phyloP scores from a whole-genome alignment of 2,329 filamentous ascomycete species.

The Pseudocercospora crystallina region DNA sequence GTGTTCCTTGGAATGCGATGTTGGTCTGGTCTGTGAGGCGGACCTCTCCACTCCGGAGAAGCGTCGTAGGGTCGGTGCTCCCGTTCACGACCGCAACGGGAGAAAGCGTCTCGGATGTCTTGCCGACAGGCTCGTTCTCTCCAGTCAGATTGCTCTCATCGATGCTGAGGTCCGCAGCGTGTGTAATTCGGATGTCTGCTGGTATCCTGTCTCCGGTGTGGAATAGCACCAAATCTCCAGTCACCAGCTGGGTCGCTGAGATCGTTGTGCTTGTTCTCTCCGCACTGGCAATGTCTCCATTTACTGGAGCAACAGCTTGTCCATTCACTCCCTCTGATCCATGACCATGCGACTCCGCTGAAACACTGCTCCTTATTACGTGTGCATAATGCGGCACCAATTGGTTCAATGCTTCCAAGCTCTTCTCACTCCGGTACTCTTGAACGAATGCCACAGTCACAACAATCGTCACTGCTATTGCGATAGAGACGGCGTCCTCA shows the following conservation, averaged over 20 bases:
- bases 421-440: slow-evolving; percentile 97
- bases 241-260: slow-evolving; percentile 81
- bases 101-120: slow-evolving; percentile 65
- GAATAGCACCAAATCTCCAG: slow-evolving; percentile 89
- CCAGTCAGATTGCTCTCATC: slow-evolving; percentile 97
- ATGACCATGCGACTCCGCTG: slow-evolving; percentile 21
- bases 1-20: slow-evolving; percentile 96
- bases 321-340: not conserved
- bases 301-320: slow-evolving; percentile 20
- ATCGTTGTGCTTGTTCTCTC: slow-evolving; percentile 80
- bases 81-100: slow-evolving; percentile 24
- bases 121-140: slow-evolving; percentile 88
- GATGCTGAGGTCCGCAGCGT: slow-evolving; percentile 84
- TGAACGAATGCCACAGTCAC: slow-evolving; percentile 95
- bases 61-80: slow-evolving; percentile 17
- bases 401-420: slow-evolving; percentile 88
- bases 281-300: slow-evolving; percentile 55
- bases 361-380: slow-evolving; percentile 65
- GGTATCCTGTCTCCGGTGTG: slow-evolving; percentile 95
- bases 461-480: slow-evolving; percentile 93
- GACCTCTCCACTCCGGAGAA: slow-evolving; percentile 57
- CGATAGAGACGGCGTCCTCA: slow-evolving; percentile 94
- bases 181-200: slow-evolving; percentile 90
- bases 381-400: slow-evolving; percentile 94
- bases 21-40: slow-evolving; percentile 76